Evolutionary conservation across 2,329 filamentous ascomycete species (phyloP).

Genomic region (Sporothrix euskadiensis): DNA sequence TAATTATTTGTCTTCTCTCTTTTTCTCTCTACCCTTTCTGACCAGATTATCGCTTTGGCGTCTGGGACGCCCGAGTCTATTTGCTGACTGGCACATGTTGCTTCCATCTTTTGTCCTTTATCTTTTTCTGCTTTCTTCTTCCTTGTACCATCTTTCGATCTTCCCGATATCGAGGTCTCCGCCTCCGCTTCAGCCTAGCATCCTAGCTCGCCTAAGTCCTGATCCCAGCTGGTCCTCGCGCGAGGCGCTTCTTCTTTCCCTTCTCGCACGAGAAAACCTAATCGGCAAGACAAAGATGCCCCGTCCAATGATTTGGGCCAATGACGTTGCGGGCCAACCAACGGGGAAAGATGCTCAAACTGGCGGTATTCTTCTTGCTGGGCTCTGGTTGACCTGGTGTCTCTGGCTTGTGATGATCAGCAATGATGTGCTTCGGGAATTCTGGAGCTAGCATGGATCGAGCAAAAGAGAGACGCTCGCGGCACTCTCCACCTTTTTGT

Average conservation of each 20-base stretch:
- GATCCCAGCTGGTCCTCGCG: neutral
- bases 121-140: neutral
- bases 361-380: neutral
- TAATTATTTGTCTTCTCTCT: neutral
- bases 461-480: constrained; percentile 11
- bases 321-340: constrained; percentile 12
- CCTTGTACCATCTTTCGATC: neutral
- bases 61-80: neutral
- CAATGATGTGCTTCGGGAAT: constrained; percentile 22
- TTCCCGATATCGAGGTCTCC: constrained; percentile 11
- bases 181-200: neutral
- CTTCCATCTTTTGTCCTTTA: neutral
- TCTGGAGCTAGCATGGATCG: constrained; percentile 6
- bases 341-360: neutral
- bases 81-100: neutral
- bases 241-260: neutral
- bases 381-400: neutral
- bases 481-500: neutral
- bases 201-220: no score
- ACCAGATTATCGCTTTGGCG: neutral
- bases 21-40: neutral
- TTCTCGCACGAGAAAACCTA: neutral
- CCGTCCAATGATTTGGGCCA: constrained; percentile 3
- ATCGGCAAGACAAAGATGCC: neutral
- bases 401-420: constrained; percentile 18